These are phyloP conservation scores for Athelia psychrophila DNA, from an alignment of 1,284 basidiomycete species.

Conservation along the genomic window DNA sequence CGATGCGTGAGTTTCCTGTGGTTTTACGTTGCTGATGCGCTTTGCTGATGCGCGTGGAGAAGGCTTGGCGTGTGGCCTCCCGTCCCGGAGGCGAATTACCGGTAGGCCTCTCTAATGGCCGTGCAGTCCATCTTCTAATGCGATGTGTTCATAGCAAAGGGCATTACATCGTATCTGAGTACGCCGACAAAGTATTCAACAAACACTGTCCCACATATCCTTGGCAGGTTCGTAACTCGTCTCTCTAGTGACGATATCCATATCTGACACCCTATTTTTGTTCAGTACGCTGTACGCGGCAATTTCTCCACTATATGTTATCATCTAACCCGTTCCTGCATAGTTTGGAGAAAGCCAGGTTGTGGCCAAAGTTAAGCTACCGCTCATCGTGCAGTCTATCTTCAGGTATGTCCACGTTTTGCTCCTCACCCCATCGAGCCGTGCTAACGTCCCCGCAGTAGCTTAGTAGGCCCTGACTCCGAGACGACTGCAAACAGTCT, in stretches of 20 bases:
- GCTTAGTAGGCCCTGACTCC: constrained; percentile 74
- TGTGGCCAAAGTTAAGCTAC: constrained; percentile 63
- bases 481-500: constrained; percentile 72
- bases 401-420: constrained; percentile 49
- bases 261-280: constrained; percentile 11
- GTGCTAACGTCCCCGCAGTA: constrained; percentile 38
- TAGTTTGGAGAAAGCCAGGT: constrained; percentile 80
- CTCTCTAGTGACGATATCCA: constrained; percentile 1
- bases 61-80: constrained; percentile 81
- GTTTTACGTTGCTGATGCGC: constrained; percentile 28
- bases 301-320: no score
- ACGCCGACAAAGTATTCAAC: constrained; percentile 68
- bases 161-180: constrained; percentile 77
- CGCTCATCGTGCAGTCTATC: constrained; percentile 72
- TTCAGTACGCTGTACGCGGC: constrained; percentile 63
- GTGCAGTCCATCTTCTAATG: not conserved
- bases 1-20: constrained; percentile 51
- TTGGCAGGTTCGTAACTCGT: constrained; percentile 56
- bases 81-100: constrained; percentile 74
- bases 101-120: constrained; percentile 38
- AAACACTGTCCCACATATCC: constrained; percentile 59
- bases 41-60: constrained; percentile 7
- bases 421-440: not conserved
- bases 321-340: constrained; percentile 7
- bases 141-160: constrained; percentile 52